Evolutionary conservation across 1,139 yeast genomes (phyloP), one percentile per base, ranked within the genome.

Genomic region (Candida pseudocylindracea): DNA sequence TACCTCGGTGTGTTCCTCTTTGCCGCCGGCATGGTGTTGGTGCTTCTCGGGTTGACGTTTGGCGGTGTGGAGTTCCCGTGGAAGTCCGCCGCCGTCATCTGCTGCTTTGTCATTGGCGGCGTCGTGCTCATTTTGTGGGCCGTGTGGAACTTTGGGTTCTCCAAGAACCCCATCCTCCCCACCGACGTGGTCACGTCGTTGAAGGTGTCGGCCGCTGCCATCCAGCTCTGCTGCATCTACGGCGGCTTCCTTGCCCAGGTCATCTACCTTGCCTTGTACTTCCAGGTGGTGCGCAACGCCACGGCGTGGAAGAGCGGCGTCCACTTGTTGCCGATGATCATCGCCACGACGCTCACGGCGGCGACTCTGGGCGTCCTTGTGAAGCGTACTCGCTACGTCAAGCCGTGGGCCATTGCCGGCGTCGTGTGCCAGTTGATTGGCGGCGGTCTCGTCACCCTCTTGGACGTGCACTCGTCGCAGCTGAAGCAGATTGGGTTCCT

Each of bases 291-390:
- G 25, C 46, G 43, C 33, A 53, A 44, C 24, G 42, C 49, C 8
- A 40, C 48, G 33, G 54, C 64, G 5, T 45, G 55, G 48, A 44
- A 45, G n/a, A 51, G 63, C 1, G 65, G 65, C 31, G 40, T 57
- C 29, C 50, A 53, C 38, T 44, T 56, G 33, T 48, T 59, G 33
- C 60, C 64, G 3, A 36, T 48, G 12, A 50, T 58, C 34, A 47
- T 59, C n/a, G 40, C 58, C 1, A 52, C 54, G 30, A 56, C 55
- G 3, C 13, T 55, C 20, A 34, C 46, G 4, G 52, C 63, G 8
- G 42, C 54, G 11, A 5, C 35, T 12, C 38, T 49, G 6, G 63
- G 63, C 12, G 38, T 51, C 8, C 29, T 46, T 11, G 48, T 56
- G 28, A 51, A 49, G 34, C 53, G 49, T 36, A 43, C 55, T 9